Evolutionary conservation across 2,329 filamentous ascomycete genomes (phyloP).

Genomic region (Hypoxylon rubiginosum): DNA sequence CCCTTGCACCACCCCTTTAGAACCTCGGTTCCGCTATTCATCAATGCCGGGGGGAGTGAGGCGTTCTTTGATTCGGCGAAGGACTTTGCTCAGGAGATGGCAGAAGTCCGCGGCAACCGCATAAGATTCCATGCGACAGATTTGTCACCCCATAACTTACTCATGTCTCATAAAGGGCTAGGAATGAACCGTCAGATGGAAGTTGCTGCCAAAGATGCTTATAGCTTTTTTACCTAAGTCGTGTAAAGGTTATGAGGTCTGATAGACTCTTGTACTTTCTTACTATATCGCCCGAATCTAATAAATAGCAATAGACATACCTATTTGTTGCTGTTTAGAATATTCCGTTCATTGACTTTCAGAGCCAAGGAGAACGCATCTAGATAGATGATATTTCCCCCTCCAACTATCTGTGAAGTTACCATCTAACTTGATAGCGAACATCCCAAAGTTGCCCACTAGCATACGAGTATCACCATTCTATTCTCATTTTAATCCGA

Average conservation of each 20-base stretch:
- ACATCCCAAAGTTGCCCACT: too few species aligned
- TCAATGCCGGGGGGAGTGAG: slow-evolving; percentile 39
- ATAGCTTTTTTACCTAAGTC: neutral
- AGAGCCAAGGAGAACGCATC: too few species aligned
- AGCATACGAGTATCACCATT: too few species aligned
- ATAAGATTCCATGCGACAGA: slow-evolving; percentile 32
- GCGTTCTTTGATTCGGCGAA: slow-evolving; percentile 35
- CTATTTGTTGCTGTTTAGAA: too few species aligned
- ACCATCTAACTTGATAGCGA: too few species aligned
- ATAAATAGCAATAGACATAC: too few species aligned
- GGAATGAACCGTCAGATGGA: neutral
- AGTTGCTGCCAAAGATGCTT: neutral
- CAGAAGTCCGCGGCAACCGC: slow-evolving; percentile 28
- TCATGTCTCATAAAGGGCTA: neutral
- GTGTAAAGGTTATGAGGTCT: neutral
- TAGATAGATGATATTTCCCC: too few species aligned
- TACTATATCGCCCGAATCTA: too few species aligned
- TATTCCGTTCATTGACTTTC: too few species aligned
- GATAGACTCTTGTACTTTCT: too few species aligned
- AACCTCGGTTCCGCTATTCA: slow-evolving; percentile 38
- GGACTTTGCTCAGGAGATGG: slow-evolving; percentile 42
- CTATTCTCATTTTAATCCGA: too few species aligned
- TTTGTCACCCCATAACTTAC: slow-evolving; percentile 35
- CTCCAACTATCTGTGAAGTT: too few species aligned
- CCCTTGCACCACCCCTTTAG: slow-evolving; percentile 44